Evolutionary conservation across 495 filamentous ascomycete species (phyloP), one percentile per base, ranked within the genome.

Genomic region (Aspergillus avenaceus): DNA sequence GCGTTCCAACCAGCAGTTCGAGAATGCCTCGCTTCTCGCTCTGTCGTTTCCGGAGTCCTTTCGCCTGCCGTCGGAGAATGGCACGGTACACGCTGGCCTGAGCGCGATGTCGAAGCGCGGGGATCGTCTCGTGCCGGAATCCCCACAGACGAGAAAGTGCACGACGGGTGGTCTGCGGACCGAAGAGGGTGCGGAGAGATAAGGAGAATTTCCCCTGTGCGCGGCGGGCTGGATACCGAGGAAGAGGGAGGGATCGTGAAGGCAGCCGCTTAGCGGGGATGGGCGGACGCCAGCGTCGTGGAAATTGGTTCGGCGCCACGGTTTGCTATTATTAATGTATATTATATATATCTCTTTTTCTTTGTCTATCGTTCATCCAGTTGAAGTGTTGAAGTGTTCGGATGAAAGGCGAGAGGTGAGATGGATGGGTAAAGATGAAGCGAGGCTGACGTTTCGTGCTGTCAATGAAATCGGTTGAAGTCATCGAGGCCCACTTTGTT

Each of bases 21-120:
- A 84, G 57, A 49, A 86, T 63, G 23, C 77, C 70, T 21, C 54
- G 45, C 49, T 28, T 52, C 8, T 64, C 63, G 25, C 54, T 21
- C 48, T 57, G 55, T 41, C 59, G 58, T 48, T 58, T 51, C 44
- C 61, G 71, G 46, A 69, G 69, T 36, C 75, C 72, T 53, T 71
- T 77, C 31, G 70, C 74, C 65, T 89, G 84, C 14, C 80, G 73
- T 50, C 76, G 71, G 58, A 91, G 64, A 37, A 95, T 76, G 56
- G 84, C 88, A 13, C 75, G 72, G 65, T 91, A 92, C 45, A 95
- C 78, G 45, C 84, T 78, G 44, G 85, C 83, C 60, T 93, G 88
- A 4, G 87, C 71, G 23, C 79, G 77, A 55, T 80, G 79, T 50
- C 81, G 84, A 52, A 88, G 80, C 37, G 76, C 72, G 32, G 88